Percentiles rank a stretch among this genome's conserved stretches.
Conservation (phyloP, 306 rosid species). For the Prunus padus region DNA sequence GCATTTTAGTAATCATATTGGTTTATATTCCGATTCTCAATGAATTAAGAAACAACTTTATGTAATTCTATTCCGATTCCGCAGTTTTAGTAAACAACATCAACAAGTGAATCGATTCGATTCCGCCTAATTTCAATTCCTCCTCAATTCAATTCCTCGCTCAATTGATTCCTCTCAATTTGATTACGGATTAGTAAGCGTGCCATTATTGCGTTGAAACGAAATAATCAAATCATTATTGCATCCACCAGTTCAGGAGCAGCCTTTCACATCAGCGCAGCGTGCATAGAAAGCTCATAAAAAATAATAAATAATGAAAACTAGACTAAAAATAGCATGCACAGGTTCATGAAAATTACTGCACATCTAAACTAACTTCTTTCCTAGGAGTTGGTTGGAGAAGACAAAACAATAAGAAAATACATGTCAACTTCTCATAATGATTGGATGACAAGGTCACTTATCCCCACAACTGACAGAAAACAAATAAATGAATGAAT, state of each 20-base stretch:
- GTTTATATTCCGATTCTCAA: too few relatives aligned
- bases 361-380: background rate
- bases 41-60: too few relatives aligned
- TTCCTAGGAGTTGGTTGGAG: background rate
- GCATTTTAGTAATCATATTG: too few relatives aligned
- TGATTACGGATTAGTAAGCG: too few relatives aligned
- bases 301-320: too few relatives aligned
- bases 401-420: background rate
- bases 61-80: too few relatives aligned
- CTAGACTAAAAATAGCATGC: background rate
- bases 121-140: too few relatives aligned
- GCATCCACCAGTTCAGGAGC: background rate
- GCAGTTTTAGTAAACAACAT: too few relatives aligned
- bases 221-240: background rate
- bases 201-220: too few relatives aligned
- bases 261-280: background rate
- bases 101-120: too few relatives aligned
- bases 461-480: background rate
- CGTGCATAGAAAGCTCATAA: background rate
- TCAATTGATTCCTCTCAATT: too few relatives aligned
- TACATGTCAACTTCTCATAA: background rate
- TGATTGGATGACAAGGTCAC: background rate
- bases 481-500: background rate
- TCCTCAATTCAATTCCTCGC: too few relatives aligned
- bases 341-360: background rate